A percentile compares a stretch with the other conserved stretches of the same genome.
Conservation (phyloP, 106 monocot species). For the Dendrobium nobile region DNA sequence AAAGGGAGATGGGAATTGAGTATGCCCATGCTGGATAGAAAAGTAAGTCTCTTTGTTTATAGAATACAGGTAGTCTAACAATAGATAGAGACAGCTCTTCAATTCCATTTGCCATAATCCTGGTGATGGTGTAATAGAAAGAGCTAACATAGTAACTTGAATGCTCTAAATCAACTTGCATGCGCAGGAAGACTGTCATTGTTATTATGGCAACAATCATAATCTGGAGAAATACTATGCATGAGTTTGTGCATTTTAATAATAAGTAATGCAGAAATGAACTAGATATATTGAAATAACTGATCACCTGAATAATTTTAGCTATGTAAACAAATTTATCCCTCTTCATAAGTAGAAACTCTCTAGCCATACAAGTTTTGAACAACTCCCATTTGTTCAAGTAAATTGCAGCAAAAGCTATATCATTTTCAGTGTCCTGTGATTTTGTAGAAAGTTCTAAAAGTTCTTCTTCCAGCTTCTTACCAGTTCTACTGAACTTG, state of each 20-base stretch:
- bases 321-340: constrained; percentile 2
- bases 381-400: constrained; percentile 16
- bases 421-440: not conserved
- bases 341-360: constrained; percentile 16
- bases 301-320: constrained; percentile 4
- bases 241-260: not conserved
- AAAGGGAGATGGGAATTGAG: constrained; percentile 10
- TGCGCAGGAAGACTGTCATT: constrained; percentile 25
- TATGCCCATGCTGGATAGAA: constrained; percentile 39
- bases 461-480: constrained; percentile 10
- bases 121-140: constrained; percentile 15
- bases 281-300: not conserved
- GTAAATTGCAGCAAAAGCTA: not conserved
- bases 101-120: constrained; percentile 16
- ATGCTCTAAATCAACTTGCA: constrained; percentile 9
- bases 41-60: constrained; percentile 22
- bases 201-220: constrained; percentile 13
- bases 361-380: constrained; percentile 15
- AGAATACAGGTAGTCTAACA: constrained; percentile 17
- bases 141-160: constrained; percentile 11
- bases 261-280: not conserved
- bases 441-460: not conserved
- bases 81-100: constrained; percentile 17
- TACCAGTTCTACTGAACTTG: not conserved
- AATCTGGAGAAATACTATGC: not conserved